Base-by-base conservation (phyloP, 2,329 filamentous ascomycete genomes). In the Ceratocystis huliohia region DNA sequence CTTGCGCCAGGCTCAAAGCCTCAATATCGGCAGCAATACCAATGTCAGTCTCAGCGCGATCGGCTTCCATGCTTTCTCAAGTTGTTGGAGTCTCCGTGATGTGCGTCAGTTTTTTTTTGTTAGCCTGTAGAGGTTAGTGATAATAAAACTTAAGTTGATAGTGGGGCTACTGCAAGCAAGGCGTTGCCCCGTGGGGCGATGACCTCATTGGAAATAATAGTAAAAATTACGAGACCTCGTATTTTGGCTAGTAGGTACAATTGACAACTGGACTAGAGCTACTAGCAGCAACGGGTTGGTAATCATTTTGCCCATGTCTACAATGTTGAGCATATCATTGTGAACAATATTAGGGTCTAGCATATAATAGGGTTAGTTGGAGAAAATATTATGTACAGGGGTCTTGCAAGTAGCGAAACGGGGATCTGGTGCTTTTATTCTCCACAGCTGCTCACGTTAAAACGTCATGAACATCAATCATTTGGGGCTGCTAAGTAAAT, bases 61-160 rank as follows among this genome's bases (percentile, higher is more conserved):
- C 89, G 71, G 89, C 85, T 74, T 93, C 89, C 89, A 93, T 93
- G 28, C 2, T 59, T 59, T 15, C n/a, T 20, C 30, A n/a, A n/a
- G n/a, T 37, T 37, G 15, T n/a, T 37, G 56, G 30, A n/a, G 56
- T 59, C 3, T 56, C 5, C 10, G 37, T 13, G 4, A 41, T 56
- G 13, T 56, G 13, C 25, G 22, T 56, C 22, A 3, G 13, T 20
- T 30, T 37, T 59, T 59, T 37, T n/a, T 30, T 33, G 20, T 5
- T 33, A 15, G 56, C 28, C 13, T 33, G 53, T 65, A 22, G 25
- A 22, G 25, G 8, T 30, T 62, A 50, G 61, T 22, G 41, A 41
- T 41, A 41, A 56, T 66, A 45, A 61, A 66, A 59, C 25, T 37
- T 59, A 30, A 66, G 61, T 64, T 28, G 65, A 66, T 68, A 64